Evolutionary conservation across 306 rosid genomes (phyloP), one percentile per base, ranked within the genome.

Genomic region (Cicer arietinum): DNA sequence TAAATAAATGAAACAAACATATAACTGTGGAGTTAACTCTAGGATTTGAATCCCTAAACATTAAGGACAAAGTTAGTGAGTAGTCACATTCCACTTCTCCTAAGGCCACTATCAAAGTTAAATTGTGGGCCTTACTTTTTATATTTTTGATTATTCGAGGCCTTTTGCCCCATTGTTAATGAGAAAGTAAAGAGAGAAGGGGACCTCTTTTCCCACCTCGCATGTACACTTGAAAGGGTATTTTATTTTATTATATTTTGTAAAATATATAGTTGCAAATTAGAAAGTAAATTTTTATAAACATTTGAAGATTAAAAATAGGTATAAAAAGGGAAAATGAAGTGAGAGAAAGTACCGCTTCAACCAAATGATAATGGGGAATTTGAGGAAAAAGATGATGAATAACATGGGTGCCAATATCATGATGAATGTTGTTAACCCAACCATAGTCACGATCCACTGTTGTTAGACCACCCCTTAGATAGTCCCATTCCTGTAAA

Each of bases 371-470:
- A 52, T 94, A 94, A 79, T 94, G 99, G 11, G 99, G 99, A 79
- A 94, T 94, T 69, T 94, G 99, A 60, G 99, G 99, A 68, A 94
- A 94, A 69, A 94, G 96, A 84, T 94, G 99, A 69, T 94, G 99
- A 4, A 94, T 85, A n/a, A 92, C 98, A 79, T 94, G 99, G n/a
- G 99, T 94, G 73, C 99, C 99, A 65, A 94, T 94, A 65, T 92
- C 95, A 76, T 94, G 99, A 84, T 94, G 99, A 70, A 94, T 84
- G 76, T 71, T 88, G 75, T 94, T 94, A n/a, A 94, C 80, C 82
- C 85, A 72, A 39, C 99, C 99, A 79, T 92, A 94, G 77, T 94
- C 99, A 6, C 97, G 95, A 80, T 94, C 99, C 11, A 94, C 86
- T 0, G 99, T 94, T 30, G 99, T 92, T 4, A 94, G 88, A 43